Evolutionary conservation across 495 filamentous ascomycete species (phyloP), one percentile per base, ranked within the genome.

Genomic region (Rusavskia elegans): DNA sequence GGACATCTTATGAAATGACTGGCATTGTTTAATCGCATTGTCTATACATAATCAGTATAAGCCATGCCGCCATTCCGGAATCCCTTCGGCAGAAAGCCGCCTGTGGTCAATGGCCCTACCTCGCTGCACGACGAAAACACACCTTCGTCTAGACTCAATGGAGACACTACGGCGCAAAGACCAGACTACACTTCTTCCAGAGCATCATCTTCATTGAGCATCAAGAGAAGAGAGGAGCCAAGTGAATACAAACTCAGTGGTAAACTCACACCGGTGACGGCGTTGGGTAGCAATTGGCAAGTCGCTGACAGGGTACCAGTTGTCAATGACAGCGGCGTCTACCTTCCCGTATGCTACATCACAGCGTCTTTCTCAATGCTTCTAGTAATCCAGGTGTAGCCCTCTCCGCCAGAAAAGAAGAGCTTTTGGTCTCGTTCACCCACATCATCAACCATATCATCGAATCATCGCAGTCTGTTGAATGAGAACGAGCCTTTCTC

Each of bases 311-410:
- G 38, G 35, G 53, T 52, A 44, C 14, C 63, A 98, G 92, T 96
- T 37, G 90, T 98, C 63, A 92, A 95, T 67, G 90, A 92, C 64
- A 90, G 87, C 68, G 92, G 92, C 44, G 85, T 95, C 50, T 98
- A 95, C 68, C 82, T 97, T 56, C 92, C 92, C 64, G 89, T 94
- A 81, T 61, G 71, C 55, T 50, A 39, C 13, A 39, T 19, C 25
- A 37, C 25, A 13, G 32, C 52, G 45, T 17, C 29, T 27, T 20
- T 50, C 41, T 13, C 53, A 25, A 51, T 44, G 25, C 46, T 38
- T 17, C 35, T 52, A 13, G 50, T 57, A 36, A 49, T 30, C 30
- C 30, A 36, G 25, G 55, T 14, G 11, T 57, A 94, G 88, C 92
- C 92, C 30, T 96, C 92, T 19, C 90, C 92, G 0, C 75, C 82